Base-by-base conservation (phyloP, 345 rosid species). In the Combretum micranthum region DNA sequence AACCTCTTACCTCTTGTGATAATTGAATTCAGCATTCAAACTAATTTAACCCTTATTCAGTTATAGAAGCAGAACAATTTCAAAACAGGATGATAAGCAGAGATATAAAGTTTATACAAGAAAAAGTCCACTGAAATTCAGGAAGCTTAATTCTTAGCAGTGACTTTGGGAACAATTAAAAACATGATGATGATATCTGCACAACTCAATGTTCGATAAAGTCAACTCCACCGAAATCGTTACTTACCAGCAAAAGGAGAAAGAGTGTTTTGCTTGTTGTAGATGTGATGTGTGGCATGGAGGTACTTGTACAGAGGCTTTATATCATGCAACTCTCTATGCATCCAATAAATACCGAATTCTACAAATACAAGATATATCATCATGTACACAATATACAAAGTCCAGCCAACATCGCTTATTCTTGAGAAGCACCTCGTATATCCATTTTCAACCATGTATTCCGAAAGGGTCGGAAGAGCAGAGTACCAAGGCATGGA, bases 301-400 rank as follows among this genome's bases (percentile, higher is more conserved):
- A 93, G 86, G 64, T 79, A 72, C 74, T 87, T 93, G 79, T 93
- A 93, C 0, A 93, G 68, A 66, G 90, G 93, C 69, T 93, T 89
- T 50, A 93, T 89, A 75, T 87, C 99, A 68, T 93, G 99, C 69
- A 90, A 75, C 77, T 87, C 92, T 66, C 94, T 66, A 52, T 93
- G 97, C 94, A 87, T 81, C 97, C 97, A 90, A 66, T 93, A 93
- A 60, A 93, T 89, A 50, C 94, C 90, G 71, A 89, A 86, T 86
- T 93, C 99, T 53, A 82, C 89, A 18, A 83, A 0, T 50, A 74
- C 79, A 55, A 93, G 94, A 64, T 86, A 89, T 47, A 77, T 26
- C 0, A 52, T 53, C 20, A 89, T 25, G 68, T 75, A 80, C 12
- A 74, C 53, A 4, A 79, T 20, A 55, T 87, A 85, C 20, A 72